These are phyloP conservation scores for Phyllostachys edulis DNA, from an alignment of 176 grass and related monocot species.

Conservation along the genomic window DNA sequence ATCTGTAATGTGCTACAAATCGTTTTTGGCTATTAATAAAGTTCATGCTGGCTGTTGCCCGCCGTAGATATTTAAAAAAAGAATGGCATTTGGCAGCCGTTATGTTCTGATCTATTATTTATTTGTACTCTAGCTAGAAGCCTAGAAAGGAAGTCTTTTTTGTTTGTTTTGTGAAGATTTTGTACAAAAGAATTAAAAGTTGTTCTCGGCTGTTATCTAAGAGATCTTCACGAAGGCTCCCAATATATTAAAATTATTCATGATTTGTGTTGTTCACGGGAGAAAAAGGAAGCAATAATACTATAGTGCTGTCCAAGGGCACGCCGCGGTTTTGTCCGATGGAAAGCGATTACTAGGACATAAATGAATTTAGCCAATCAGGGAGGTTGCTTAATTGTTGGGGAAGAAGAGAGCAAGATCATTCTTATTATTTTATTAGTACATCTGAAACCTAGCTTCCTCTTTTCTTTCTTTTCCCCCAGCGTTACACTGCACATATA, in stretches of 20 bases:
- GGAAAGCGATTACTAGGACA: too few species aligned
- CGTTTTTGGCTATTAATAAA: too few species aligned
- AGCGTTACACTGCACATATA: background rate
- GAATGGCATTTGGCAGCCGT: background rate
- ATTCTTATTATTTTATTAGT: too few species aligned
- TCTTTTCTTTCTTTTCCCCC: background rate
- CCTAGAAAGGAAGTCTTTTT: background rate
- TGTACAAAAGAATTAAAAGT: background rate
- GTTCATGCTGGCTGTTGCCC: too few species aligned
- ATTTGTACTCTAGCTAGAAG: background rate
- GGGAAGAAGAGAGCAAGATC: too few species aligned
- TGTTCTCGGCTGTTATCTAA: background rate
- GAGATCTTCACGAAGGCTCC: too few species aligned
- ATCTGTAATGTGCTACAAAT: too few species aligned
- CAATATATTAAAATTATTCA: background rate
- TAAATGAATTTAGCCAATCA: too few species aligned
- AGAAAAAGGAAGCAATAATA: background rate
- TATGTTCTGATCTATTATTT: background rate
- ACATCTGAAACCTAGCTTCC: background rate
- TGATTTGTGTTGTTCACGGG: background rate
- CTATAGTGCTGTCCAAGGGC: background rate
- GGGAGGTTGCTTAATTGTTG: too few species aligned
- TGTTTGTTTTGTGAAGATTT: background rate
- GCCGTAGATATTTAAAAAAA: too few species aligned
- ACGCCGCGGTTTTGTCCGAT: too few species aligned